A percentile compares a stretch with the other conserved stretches of the same genome.
Conservation (phyloP, 2,329 filamentous ascomycete species). For the Aulographum hederae region DNA sequence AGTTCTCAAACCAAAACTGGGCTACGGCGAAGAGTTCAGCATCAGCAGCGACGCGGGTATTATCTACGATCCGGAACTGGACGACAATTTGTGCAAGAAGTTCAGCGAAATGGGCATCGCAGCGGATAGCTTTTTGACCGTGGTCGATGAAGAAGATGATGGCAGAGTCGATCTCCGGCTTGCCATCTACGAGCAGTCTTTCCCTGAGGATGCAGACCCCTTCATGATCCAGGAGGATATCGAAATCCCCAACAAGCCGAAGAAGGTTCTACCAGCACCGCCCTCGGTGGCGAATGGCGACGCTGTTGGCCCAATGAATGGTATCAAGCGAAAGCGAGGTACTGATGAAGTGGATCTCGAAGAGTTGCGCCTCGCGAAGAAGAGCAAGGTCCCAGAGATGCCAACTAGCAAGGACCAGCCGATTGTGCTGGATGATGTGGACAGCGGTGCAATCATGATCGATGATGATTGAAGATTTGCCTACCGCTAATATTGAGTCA, state of each 20-base stretch:
- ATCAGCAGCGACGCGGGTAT: constrained; percentile 56
- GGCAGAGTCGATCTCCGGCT: constrained; percentile 68
- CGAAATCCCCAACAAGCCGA: constrained; percentile 29
- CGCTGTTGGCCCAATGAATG: constrained; percentile 8
- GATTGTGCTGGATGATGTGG: constrained; percentile 4
- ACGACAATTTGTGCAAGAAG: constrained; percentile 67
- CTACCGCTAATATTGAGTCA: not conserved
- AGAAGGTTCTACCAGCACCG: constrained; percentile 10
- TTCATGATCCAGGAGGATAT: constrained; percentile 30
- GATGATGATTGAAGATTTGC: constrained; percentile 4
- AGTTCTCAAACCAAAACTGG: constrained; percentile 50
- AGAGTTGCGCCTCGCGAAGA: constrained; percentile 7
- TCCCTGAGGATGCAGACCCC: constrained; percentile 29
- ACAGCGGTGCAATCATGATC: constrained; percentile 4
- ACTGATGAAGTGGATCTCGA: constrained; percentile 23
- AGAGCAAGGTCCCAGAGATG: constrained; percentile 1
- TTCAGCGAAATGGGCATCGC: constrained; percentile 60
- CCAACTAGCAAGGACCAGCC: not conserved
- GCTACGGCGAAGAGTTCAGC: constrained; percentile 57
- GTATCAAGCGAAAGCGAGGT: constrained; percentile 25
- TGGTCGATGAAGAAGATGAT: constrained; percentile 70
- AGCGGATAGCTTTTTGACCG: constrained; percentile 57
- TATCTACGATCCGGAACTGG: constrained; percentile 81
- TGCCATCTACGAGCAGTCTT: constrained; percentile 39
- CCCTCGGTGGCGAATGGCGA: not conserved